Evolutionary conservation across 2,329 filamentous ascomycete genomes (phyloP).

Genomic region (Phialocephala subalpina): DNA sequence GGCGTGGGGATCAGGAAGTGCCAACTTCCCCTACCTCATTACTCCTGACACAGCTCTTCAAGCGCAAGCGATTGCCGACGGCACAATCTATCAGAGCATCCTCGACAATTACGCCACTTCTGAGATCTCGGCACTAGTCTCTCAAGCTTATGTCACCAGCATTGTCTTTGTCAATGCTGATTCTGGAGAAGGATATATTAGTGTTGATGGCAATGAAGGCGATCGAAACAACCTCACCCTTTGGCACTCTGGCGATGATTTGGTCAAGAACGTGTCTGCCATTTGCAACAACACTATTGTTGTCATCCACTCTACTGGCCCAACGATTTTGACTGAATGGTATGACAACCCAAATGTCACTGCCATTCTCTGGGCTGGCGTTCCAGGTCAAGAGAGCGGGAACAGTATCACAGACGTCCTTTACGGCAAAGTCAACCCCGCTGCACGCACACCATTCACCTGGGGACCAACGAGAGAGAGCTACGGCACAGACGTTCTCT

Average conservation of each 20-base stretch:
- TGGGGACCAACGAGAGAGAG: constrained; percentile 68
- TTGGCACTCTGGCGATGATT: constrained; percentile 81
- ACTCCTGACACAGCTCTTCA: constrained; percentile 79
- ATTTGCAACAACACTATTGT: constrained; percentile 90
- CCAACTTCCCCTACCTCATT: constrained; percentile 80
- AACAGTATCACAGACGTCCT: constrained; percentile 83
- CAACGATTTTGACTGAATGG: constrained; percentile 80
- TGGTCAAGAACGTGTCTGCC: constrained; percentile 82
- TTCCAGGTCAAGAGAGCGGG: constrained; percentile 85
- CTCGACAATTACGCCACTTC: constrained; percentile 74
- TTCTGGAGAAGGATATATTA: constrained; percentile 87
- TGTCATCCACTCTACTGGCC: constrained; percentile 85
- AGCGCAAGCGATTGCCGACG: constrained; percentile 66
- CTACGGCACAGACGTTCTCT: constrained; percentile 52
- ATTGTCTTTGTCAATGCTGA: constrained; percentile 92
- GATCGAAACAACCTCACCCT: constrained; percentile 93
- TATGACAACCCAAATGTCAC: constrained; percentile 81
- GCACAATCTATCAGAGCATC: constrained; percentile 70
- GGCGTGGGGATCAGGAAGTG: constrained; percentile 80
- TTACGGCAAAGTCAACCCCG: constrained; percentile 81
- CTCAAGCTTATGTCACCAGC: constrained; percentile 70
- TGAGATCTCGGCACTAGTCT: constrained; percentile 67
- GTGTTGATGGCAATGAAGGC: constrained; percentile 81
- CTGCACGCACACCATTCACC: constrained; percentile 81
- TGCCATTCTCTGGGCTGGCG: constrained; percentile 82